phyloP scores from a whole-genome alignment of 23 red algal genomes.

The Gracilaria domingensis region DNA sequence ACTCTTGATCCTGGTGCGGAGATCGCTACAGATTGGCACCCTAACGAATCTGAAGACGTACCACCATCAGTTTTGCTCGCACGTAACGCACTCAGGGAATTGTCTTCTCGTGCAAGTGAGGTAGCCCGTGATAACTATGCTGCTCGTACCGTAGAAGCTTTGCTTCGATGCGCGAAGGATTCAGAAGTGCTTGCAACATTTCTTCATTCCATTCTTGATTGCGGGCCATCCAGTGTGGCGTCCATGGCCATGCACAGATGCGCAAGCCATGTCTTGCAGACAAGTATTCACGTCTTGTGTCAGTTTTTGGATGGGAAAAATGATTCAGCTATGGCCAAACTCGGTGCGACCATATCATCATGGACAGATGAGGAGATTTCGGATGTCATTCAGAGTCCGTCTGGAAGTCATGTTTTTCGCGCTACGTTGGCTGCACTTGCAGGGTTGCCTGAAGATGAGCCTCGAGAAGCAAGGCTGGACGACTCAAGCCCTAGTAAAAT shows the following conservation, averaged over 20 bases:
- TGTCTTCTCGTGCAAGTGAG: constrained; percentile 41
- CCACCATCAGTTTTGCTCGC: constrained; percentile 64
- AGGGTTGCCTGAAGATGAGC: constrained; percentile 62
- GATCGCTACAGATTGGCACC: not conserved
- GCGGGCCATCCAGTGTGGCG: constrained; percentile 35
- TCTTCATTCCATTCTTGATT: constrained; percentile 34
- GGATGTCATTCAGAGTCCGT: constrained; percentile 38
- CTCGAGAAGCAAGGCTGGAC: constrained; percentile 58
- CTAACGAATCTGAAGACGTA: constrained; percentile 32
- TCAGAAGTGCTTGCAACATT: constrained; percentile 14
- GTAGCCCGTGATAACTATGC: constrained; percentile 33
- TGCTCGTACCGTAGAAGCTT: constrained; percentile 50
- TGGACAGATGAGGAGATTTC: constrained; percentile 36
- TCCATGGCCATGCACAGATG: constrained; percentile 34
- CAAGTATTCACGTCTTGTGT: constrained; percentile 13
- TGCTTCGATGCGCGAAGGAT: constrained; percentile 45
- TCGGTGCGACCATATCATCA: constrained; percentile 20
- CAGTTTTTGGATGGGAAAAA: not conserved
- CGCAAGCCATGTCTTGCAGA: constrained; percentile 56
- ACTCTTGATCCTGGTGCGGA: constrained; percentile 27
- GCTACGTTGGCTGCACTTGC: constrained; percentile 39
- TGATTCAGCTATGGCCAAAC: not conserved
- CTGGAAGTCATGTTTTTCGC: constrained; percentile 75
- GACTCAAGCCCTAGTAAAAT: constrained; percentile 40
- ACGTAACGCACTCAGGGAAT: constrained; percentile 48